Evolutionary conservation across 768 basidiomycete species (phyloP), one percentile per base, ranked within the genome.

Genomic region (Imleria badia): DNA sequence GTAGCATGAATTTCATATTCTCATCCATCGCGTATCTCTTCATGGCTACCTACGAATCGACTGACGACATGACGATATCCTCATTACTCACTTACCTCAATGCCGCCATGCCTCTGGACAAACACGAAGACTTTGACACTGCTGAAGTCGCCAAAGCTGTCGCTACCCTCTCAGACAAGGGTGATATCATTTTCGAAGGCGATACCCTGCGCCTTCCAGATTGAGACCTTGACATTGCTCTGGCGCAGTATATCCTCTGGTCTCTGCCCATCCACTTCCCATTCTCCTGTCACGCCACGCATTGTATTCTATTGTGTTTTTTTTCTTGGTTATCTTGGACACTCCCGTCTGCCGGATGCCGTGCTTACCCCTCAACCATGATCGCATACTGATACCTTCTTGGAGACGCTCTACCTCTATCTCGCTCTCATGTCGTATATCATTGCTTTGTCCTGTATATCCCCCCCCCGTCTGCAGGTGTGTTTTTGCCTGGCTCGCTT

Each of bases 41-140:
- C 75, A 66, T 73, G 45, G 83, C 85, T 44, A 88, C 89, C 23
- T 87, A 88, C 69, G 84, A 82, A 55, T 60, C 75, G 15, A 70
- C 78, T 22, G 88, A 90, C 69, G 85, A 88, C 56, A 75, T 91
- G 73, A 81, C 81, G 8, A 83, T 91, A 63, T 85, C 85, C 3
- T 73, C 85, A 10, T 73, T 91, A 23, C 72, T 91, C 33, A 78
- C 84, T 5, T 89, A 87, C 67, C 76, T 91, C 52, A 90, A 90
- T 62, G 82, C 87, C 3, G 87, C 87, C 6, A 81, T 90, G 73
- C 89, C 89, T 5, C 76, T 74, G 26, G 88, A 89, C 66, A 90
- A 90, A 70, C 83, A 89, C 64, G 88, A 90, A 72, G 88, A 91
- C 59, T 91, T 88, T 57, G 88, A 91, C 68, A 88, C 86, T 13